These are phyloP conservation scores for Hortiboletus campestris DNA, from an alignment of 768 basidiomycete species.

Conservation along the genomic window DNA sequence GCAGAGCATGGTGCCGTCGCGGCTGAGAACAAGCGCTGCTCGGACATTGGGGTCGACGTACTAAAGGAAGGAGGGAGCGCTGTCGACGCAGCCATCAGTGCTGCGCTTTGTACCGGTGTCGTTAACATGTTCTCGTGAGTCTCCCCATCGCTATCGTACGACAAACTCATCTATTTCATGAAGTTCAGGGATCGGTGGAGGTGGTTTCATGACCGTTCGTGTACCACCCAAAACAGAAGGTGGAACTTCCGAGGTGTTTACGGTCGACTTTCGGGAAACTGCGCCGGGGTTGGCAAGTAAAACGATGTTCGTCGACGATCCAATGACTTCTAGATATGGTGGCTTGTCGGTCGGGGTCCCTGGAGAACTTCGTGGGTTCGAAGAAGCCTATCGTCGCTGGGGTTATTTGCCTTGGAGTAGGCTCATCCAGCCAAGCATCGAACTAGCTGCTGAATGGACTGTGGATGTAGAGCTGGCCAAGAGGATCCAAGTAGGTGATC, in stretches of 20 bases:
- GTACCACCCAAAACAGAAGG: conserved; percentile 52
- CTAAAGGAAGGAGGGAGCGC: conserved; percentile 87
- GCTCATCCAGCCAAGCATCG: conserved; percentile 71
- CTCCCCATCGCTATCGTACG: background rate
- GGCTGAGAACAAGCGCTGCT: conserved; percentile 83
- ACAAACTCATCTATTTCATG: background rate
- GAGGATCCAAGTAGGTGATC: conserved; percentile 61
- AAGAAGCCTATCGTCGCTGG: conserved; percentile 81
- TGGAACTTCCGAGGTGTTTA: conserved; percentile 57
- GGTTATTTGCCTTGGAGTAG: conserved; percentile 76
- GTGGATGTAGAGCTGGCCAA: conserved; percentile 75
- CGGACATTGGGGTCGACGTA: conserved; percentile 75
- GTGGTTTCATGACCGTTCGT: conserved; percentile 83
- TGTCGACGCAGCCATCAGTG: conserved; percentile 80
- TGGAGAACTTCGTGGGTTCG: conserved; percentile 85
- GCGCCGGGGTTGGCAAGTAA: conserved; percentile 71
- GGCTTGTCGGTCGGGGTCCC: conserved; percentile 88
- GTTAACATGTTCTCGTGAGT: conserved; percentile 90
- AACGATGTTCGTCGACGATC: conserved; percentile 70
- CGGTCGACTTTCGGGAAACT: conserved; percentile 87
- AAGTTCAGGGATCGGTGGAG: conserved; percentile 82
- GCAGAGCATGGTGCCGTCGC: conserved; percentile 86
- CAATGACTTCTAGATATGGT: conserved; percentile 58
- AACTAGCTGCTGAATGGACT: conserved; percentile 76
- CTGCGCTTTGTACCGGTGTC: conserved; percentile 76